Percentiles rank a stretch among this genome's conserved stretches.
These are phyloP conservation scores for Arabidopsis lyrata DNA, from an alignment of 441 rosid genomes.

Conservation along the genomic window DNA sequence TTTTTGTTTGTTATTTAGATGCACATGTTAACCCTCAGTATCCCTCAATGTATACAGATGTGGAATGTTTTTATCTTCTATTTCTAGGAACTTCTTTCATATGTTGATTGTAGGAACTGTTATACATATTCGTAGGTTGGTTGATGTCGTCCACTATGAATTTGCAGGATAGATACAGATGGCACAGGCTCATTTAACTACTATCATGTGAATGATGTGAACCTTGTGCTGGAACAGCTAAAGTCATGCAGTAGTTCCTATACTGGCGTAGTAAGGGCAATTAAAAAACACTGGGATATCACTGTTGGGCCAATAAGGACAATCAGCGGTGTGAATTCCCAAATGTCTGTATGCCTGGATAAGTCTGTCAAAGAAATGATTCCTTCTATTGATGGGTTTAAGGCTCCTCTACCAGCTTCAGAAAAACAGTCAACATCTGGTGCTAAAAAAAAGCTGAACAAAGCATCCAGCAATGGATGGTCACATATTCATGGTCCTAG, in stretches of 20 bases:
- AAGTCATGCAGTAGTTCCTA: constrained; percentile 61
- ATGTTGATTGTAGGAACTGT: constrained; percentile 27
- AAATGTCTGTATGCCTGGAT: constrained; percentile 47
- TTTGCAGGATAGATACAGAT: constrained; percentile 82
- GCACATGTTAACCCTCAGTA: constrained; percentile 16
- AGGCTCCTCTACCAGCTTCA: constrained; percentile 48
- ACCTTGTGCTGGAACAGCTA: constrained; percentile 64
- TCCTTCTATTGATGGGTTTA: constrained; percentile 44
- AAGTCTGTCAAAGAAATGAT: constrained; percentile 41
- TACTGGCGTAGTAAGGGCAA: constrained; percentile 63
- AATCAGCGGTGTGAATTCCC: constrained; percentile 48
- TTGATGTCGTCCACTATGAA: constrained; percentile 36
- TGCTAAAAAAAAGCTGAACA: constrained; percentile 50
- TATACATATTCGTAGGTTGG: constrained; percentile 37
- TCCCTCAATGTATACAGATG: constrained; percentile 23
- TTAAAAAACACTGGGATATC: constrained; percentile 68
- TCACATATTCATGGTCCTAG: constrained; percentile 48
- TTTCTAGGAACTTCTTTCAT: constrained; percentile 20
- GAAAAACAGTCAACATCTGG: constrained; percentile 46
- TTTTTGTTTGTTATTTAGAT: constrained; percentile 24
- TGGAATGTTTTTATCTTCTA: constrained; percentile 20
- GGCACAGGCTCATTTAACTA: constrained; percentile 57
- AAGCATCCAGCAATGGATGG: constrained; percentile 49
- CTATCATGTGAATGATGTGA: constrained; percentile 72
- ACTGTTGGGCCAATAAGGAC: constrained; percentile 50